phyloP scores from a whole-genome alignment of 805 yeast genomes.

The Ascoidea tarda region DNA sequence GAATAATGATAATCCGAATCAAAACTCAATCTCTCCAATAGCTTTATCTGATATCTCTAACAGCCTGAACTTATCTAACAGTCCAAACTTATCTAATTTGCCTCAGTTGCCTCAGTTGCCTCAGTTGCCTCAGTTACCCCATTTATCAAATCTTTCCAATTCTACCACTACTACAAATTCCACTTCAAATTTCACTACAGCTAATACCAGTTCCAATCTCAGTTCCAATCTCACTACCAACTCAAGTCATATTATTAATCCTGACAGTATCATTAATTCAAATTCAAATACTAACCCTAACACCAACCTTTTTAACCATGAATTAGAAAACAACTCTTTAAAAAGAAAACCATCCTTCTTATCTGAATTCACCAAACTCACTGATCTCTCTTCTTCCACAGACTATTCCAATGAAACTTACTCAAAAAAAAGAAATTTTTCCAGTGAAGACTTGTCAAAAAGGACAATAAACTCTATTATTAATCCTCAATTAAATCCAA shows the following conservation, averaged over 20 bases:
- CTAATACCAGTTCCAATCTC: not conserved
- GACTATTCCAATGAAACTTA: not conserved
- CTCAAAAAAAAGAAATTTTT: not conserved
- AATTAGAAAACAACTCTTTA: conserved; percentile 14
- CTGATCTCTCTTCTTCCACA: not conserved
- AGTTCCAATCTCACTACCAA: not conserved
- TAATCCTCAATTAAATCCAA: not conserved
- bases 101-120: too few species aligned
- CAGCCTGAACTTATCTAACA: too few species aligned
- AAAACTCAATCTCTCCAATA: too few species aligned
- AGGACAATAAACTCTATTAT: not conserved
- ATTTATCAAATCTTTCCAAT: not conserved
- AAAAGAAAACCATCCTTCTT: conserved; percentile 7
- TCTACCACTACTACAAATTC: not conserved
- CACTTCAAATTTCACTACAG: not conserved
- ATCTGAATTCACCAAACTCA: not conserved
- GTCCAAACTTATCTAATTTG: too few species aligned
- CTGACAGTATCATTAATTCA: not conserved
- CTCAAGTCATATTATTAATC: not conserved
- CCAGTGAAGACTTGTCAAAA: not conserved
- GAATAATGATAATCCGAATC: conserved; percentile 12
- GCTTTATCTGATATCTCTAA: too few species aligned
- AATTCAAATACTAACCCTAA: conserved; percentile 7
- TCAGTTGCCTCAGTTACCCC: too few species aligned
- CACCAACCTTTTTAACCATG: conserved; percentile 7